Evolutionary conservation across 257 asterid species (phyloP), one percentile per base, ranked within the genome.

Genomic region (Salvia miltiorrhiza): DNA sequence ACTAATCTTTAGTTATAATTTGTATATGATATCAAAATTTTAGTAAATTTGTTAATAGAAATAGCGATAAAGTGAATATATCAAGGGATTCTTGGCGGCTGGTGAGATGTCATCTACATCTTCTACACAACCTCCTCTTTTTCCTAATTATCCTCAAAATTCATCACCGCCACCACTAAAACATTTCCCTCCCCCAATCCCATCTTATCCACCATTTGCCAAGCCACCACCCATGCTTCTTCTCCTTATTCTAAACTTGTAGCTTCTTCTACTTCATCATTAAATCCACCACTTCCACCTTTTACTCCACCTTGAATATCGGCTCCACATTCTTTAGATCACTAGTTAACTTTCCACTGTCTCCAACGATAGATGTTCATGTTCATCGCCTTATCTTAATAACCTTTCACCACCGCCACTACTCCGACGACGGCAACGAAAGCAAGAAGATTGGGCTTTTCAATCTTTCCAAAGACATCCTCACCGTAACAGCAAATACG

Each of bases 71-170:
- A 21, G 41, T 52, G 56, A 14, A 43, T 58, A 49, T 56, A 17
- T 68, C 73, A 62, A 68, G 69, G 13, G 75, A 67, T 52, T 59
- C 53, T 49, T 61, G 63, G 30, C 65, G 55, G 53, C 32, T 40
- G 37, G 59, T 80, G 85, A 75, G 68, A 57, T 74, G 81, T 55
- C 83, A 10, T 47, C 76, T 30, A 10, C 76, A 44, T 57, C 59
- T 47, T 72, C 83, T 47, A 48, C 79, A 33, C 65, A 77, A 1
- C 69, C 82, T 32, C 73, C 0, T 17, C 78, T 41, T 39, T 65
- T 74, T 43, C 76, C 78, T 12, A n/a, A n/a, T n/a, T 17, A 8
- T 39, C 54, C 76, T 20, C 74, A 75, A 7, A 28, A 65, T 59
- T 49, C 65, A 40, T 24, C 49, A 9, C 9, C 0, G 20, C 9